Evolutionary conservation across 192 early-diverging fungal genomes (phyloP).

Genomic region (Linnemannia zychae): DNA sequence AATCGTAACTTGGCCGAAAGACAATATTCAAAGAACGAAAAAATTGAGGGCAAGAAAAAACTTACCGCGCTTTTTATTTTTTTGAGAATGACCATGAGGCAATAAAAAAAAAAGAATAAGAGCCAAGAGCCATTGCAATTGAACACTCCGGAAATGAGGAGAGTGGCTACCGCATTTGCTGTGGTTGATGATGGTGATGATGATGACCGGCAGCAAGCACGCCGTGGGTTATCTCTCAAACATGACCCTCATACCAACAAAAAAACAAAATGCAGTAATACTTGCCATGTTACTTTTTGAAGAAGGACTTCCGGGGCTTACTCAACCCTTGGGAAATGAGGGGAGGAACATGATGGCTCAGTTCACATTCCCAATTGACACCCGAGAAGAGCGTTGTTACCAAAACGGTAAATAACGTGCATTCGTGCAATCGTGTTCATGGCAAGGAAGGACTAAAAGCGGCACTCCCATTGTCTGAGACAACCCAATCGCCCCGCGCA

Average conservation of each 20-base stretch:
- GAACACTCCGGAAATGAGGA: too few species aligned
- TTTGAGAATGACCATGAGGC: too few species aligned
- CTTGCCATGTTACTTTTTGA: background rate
- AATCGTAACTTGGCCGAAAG: background rate
- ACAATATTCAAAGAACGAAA: background rate
- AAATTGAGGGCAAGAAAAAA: too few species aligned
- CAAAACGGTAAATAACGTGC: background rate
- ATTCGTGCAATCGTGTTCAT: background rate
- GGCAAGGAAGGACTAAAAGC: background rate
- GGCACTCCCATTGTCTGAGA: background rate
- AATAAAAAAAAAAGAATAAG: too few species aligned
- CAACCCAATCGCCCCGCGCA: background rate
- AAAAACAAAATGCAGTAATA: background rate
- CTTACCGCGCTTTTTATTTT: too few species aligned
- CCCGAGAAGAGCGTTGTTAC: background rate
- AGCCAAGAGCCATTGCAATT: too few species aligned
- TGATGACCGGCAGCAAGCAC: too few species aligned
- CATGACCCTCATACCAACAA: background rate
- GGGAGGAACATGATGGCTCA: background rate
- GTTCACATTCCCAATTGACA: background rate
- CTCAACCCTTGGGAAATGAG: background rate
- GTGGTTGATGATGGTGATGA: too few species aligned
- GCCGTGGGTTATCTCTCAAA: background rate
- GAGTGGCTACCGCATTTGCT: too few species aligned
- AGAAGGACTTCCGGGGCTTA: conserved; percentile 1